These are phyloP conservation scores for Penicillium riverlandense DNA, from an alignment of 495 filamentous ascomycete genomes.

Conservation along the genomic window DNA sequence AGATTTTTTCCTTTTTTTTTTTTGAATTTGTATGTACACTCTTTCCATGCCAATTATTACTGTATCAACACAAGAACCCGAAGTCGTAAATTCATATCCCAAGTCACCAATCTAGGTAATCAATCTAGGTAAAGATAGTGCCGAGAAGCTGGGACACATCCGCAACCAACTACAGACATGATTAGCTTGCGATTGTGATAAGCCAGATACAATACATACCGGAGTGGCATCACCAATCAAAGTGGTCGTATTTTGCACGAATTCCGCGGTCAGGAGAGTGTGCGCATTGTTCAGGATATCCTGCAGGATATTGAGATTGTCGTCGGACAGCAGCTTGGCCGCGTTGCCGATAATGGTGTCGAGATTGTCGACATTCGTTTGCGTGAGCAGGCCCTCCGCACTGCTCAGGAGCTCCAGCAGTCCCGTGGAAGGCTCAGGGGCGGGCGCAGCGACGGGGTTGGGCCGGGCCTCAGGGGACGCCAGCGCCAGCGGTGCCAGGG, in stretches of 20 bases:
- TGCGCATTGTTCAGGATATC: constrained; percentile 27
- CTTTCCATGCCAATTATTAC: no score
- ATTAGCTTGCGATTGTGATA: background rate
- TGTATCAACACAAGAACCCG: no score
- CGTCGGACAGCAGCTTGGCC: constrained; percentile 21
- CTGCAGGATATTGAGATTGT: constrained; percentile 25
- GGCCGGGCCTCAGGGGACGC: constrained; percentile 28
- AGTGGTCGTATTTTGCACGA: constrained; percentile 39
- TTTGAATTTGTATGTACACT: background rate
- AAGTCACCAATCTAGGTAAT: constrained; percentile 10
- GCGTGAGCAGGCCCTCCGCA: constrained; percentile 25
- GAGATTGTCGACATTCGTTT: constrained; percentile 35
- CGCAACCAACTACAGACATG: constrained; percentile 16
- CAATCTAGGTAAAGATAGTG: constrained; percentile 18
- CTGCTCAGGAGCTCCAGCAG: constrained; percentile 19
- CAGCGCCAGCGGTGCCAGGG: constrained; percentile 23
- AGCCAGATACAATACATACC: constrained; percentile 23
- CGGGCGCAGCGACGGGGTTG: constrained; percentile 20
- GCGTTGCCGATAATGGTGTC: constrained; percentile 29
- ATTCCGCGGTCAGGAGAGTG: constrained; percentile 21
- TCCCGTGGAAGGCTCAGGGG: constrained; percentile 7
- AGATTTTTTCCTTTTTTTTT: constrained; percentile 1
- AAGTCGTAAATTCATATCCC: no score
- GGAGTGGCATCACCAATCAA: constrained; percentile 46
- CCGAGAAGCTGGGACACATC: constrained; percentile 29